Conservation (phyloP, 305 asterid species). For the Stenogyne calaminthoides region DNA sequence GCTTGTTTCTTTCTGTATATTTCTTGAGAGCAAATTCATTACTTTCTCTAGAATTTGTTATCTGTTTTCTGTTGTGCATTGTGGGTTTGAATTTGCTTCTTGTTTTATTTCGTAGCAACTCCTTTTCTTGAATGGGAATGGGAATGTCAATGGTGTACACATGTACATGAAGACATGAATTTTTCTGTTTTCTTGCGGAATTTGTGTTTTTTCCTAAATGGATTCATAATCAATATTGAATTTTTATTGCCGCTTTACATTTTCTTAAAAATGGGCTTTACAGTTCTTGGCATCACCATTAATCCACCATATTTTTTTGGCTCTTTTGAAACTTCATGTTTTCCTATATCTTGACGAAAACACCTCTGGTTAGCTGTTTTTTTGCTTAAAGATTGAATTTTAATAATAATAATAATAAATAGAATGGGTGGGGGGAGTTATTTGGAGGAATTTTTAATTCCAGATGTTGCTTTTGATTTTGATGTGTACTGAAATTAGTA, state of each 20-base stretch:
- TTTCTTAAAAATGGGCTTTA: background rate
- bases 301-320: background rate
- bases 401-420: background rate
- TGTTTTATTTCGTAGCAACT: background rate
- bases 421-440: background rate
- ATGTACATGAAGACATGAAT: background rate
- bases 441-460: background rate
- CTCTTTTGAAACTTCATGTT: background rate
- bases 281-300: background rate
- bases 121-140: background rate
- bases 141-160: conserved; percentile 4
- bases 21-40: background rate
- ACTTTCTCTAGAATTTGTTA: background rate
- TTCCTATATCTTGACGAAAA: background rate
- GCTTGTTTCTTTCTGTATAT: background rate
- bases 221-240: conserved; percentile 8
- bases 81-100: conserved; percentile 19
- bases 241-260: background rate
- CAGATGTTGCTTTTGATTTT: background rate
- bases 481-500: background rate
- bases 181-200: background rate
- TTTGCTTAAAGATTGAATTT: background rate
- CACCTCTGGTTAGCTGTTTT: background rate
- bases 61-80: conserved; percentile 7
- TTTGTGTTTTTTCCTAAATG: background rate